Percentiles rank a stretch among this genome's conserved stretches.
These are phyloP conservation scores for Tylopilus vinaceipallidus DNA, from an alignment of 768 basidiomycete genomes.

Conservation along the genomic window DNA sequence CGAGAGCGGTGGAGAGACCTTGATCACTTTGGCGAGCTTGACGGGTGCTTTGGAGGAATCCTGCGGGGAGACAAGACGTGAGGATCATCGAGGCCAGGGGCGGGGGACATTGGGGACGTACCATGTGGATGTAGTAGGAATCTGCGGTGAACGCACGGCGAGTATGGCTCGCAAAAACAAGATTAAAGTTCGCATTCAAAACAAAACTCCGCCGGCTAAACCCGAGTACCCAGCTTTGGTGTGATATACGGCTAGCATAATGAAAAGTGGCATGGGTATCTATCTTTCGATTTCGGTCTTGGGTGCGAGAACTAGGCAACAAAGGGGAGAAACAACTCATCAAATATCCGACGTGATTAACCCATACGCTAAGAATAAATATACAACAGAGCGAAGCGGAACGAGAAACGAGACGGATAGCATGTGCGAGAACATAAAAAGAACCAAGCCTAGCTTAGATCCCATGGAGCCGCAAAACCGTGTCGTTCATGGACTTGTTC, in stretches of 20 bases:
- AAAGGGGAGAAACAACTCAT: not conserved
- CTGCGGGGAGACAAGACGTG: conserved; percentile 33
- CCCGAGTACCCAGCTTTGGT: conserved; percentile 13
- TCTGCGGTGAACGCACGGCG: conserved; percentile 11
- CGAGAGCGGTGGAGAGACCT: conserved; percentile 48
- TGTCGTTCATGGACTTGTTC: not conserved
- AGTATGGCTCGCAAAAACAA: conserved; percentile 10
- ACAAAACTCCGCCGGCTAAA: conserved; percentile 19
- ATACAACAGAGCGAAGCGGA: conserved; percentile 11
- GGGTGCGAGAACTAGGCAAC: not conserved
- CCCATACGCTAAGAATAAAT: conserved; percentile 19
- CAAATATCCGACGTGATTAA: conserved; percentile 9
- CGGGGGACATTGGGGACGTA: conserved; percentile 6
- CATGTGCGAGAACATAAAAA: conserved; percentile 13
- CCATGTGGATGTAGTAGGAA: conserved; percentile 20
- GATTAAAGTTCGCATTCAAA: conserved; percentile 21
- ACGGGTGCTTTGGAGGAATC: conserved; percentile 89
- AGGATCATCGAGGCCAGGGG: not conserved
- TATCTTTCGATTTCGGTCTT: too few relatives aligned
- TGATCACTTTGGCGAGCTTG: conserved; percentile 97
- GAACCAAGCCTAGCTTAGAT: conserved; percentile 10
- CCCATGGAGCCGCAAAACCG: not conserved
- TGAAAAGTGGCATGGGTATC: too few relatives aligned
- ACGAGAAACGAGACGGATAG: conserved; percentile 14
- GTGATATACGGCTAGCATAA: too few relatives aligned